Evolutionary conservation across 345 rosid species (phyloP).

Genomic region (Pistacia atlantica): DNA sequence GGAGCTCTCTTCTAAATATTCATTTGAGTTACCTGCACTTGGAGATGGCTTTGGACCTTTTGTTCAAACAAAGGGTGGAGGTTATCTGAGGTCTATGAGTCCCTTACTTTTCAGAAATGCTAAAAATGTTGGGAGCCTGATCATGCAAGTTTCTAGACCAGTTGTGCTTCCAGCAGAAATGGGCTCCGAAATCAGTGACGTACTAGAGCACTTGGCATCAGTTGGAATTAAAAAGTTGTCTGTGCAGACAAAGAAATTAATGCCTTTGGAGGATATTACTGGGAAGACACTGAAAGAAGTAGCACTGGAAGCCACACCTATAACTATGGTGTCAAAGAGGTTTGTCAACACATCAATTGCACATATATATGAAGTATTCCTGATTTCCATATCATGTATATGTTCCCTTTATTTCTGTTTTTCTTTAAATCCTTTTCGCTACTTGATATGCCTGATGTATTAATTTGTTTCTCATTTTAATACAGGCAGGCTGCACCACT

Average conservation of each 20-base stretch:
- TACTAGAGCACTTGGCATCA: constrained; percentile 51
- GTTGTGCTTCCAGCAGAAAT: constrained; percentile 57
- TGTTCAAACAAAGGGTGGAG: constrained; percentile 47
- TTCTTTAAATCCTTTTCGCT: background rate
- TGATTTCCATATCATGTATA: constrained; percentile 1
- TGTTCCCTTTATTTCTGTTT: background rate
- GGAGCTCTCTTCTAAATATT: constrained; percentile 42
- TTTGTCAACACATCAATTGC: constrained; percentile 21
- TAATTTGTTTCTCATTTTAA: constrained; percentile 17
- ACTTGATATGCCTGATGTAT: constrained; percentile 13
- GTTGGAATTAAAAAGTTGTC: constrained; percentile 49
- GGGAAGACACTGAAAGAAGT: constrained; percentile 60
- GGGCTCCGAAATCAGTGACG: constrained; percentile 56
- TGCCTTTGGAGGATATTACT: constrained; percentile 72
- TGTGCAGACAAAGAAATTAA: constrained; percentile 36
- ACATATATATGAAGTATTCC: background rate
- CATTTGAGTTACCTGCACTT: constrained; percentile 41
- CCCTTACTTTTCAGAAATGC: constrained; percentile 49
- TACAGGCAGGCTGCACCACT: constrained; percentile 25
- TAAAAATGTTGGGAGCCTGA: constrained; percentile 48
- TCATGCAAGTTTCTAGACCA: constrained; percentile 64
- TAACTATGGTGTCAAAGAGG: constrained; percentile 33
- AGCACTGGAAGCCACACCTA: constrained; percentile 27
- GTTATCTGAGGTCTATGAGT: constrained; percentile 57
- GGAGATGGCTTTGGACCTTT: constrained; percentile 55